Evolutionary conservation across 2,329 filamentous ascomycete genomes (phyloP).

Genomic region (Eutypella sp.): DNA sequence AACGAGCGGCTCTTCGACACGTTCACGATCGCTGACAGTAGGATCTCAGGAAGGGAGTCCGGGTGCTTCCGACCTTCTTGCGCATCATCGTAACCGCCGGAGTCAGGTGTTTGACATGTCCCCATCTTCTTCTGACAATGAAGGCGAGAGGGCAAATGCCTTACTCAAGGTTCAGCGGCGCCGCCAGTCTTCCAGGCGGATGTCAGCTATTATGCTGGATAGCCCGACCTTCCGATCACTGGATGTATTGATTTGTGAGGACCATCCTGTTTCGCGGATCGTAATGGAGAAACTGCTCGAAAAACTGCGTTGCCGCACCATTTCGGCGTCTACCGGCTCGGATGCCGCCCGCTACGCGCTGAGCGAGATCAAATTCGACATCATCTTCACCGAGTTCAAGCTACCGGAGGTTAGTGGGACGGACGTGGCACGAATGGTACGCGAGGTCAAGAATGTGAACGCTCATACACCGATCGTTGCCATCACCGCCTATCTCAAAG

Average conservation of each 20-base stretch:
- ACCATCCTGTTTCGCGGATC: constrained; percentile 92
- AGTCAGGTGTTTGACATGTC: constrained; percentile 97
- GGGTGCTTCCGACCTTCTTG: constrained; percentile 61
- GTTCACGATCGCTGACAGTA: constrained; percentile 84
- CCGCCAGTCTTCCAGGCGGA: constrained; percentile 88
- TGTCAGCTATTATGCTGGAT: constrained; percentile 84
- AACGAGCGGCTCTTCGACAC: constrained; percentile 54
- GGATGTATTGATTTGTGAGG: constrained; percentile 94
- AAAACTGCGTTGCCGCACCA: constrained; percentile 89
- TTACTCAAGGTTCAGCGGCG: constrained; percentile 87
- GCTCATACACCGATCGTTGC: constrained; percentile 92
- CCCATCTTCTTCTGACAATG: constrained; percentile 94
- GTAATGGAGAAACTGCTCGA: constrained; percentile 99
- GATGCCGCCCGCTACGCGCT: constrained; percentile 92
- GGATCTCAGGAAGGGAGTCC: constrained; percentile 90
- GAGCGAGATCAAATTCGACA: constrained; percentile 97
- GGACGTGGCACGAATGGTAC: constrained; percentile 95
- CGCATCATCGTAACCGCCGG: constrained; percentile 78
- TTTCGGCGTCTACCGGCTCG: constrained; percentile 82
- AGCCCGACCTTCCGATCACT: constrained; percentile 86
- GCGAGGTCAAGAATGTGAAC: constrained; percentile 93
- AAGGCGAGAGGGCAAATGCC: constrained; percentile 86
- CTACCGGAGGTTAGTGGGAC: constrained; percentile 91
- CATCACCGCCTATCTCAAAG: constrained; percentile 96
- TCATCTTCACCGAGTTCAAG: constrained; percentile 97